phyloP scores from a whole-genome alignment of 257 asterid species.

The Nicotiana noctiflora region DNA sequence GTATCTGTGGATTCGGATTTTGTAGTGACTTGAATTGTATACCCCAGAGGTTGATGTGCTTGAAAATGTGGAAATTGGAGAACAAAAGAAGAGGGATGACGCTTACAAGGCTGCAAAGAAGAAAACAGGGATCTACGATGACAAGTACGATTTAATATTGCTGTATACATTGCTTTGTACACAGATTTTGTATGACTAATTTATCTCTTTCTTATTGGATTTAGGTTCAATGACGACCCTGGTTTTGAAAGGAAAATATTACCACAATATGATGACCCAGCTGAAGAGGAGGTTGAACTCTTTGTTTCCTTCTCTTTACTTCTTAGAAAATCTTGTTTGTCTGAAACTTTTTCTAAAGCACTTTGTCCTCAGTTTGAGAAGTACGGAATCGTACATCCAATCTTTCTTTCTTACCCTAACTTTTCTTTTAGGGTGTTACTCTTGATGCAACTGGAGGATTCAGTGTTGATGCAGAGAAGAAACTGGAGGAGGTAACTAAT shows the following conservation, averaged over 20 bases:
- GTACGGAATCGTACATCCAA: neutral
- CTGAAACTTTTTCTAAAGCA: neutral
- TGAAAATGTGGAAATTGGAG: conserved; percentile 98
- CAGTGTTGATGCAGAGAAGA: conserved; percentile 81
- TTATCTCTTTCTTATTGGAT: conserved; percentile 9
- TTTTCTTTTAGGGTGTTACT: conserved; percentile 54
- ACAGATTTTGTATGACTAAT: conserved; percentile 7
- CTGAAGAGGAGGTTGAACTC: conserved; percentile 64
- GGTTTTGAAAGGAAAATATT: conserved; percentile 62
- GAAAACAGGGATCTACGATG: conserved; percentile 70
- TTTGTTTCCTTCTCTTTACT: neutral
- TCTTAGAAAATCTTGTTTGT: neutral
- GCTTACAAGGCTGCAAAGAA: conserved; percentile 87
- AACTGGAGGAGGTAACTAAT: conserved; percentile 73
- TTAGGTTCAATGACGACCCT: conserved; percentile 67
- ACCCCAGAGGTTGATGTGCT: conserved; percentile 95
- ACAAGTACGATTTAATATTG: conserved; percentile 50
- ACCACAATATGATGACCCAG: conserved; percentile 94
- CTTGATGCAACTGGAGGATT: conserved; percentile 88
- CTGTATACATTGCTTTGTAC: neutral
- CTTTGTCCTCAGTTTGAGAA: neutral
- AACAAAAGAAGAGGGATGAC: conserved; percentile 82
- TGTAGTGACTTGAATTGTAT: conserved; percentile 80
- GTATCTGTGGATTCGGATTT: conserved; percentile 85
- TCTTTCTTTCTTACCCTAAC: conserved; percentile 14